These are phyloP conservation scores for Solanum sparsipilum DNA, from an alignment of 257 asterid species.

Conservation along the genomic window DNA sequence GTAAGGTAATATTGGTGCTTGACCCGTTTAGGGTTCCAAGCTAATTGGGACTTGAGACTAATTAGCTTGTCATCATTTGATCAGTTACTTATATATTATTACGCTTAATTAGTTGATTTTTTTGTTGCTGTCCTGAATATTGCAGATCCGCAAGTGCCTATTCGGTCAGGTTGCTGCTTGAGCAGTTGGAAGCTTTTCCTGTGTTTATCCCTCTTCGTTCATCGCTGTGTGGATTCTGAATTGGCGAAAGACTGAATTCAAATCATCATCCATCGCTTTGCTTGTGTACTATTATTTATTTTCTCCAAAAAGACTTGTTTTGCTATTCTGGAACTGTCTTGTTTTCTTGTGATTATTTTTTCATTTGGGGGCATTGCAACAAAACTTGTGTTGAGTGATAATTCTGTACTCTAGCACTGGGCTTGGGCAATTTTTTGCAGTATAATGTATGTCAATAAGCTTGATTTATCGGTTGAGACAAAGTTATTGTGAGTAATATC, in stretches of 20 bases:
- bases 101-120: neutral
- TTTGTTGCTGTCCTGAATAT: neutral
- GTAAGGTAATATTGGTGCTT: neutral
- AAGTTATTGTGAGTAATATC: neutral
- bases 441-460: neutral
- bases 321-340: neutral
- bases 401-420: neutral
- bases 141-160: conserved; percentile 82
- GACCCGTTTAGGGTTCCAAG: neutral
- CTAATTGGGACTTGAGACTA: neutral
- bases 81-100: neutral
- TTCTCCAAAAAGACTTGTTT: conserved; percentile 4
- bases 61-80: no score
- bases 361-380: neutral
- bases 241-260: conserved; percentile 5
- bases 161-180: conserved; percentile 43
- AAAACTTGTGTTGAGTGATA: neutral
- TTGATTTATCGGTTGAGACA: neutral
- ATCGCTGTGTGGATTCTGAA: conserved; percentile 1
- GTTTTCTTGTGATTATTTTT: conserved; percentile 3
- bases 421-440: neutral
- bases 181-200: conserved; percentile 11
- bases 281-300: conserved; percentile 2
- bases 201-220: conserved; percentile 1
- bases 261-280: conserved; percentile 1